These are phyloP conservation scores for Chenopodium suecicum DNA, from an alignment of 148 eudicot genomes.

Conservation along the genomic window DNA sequence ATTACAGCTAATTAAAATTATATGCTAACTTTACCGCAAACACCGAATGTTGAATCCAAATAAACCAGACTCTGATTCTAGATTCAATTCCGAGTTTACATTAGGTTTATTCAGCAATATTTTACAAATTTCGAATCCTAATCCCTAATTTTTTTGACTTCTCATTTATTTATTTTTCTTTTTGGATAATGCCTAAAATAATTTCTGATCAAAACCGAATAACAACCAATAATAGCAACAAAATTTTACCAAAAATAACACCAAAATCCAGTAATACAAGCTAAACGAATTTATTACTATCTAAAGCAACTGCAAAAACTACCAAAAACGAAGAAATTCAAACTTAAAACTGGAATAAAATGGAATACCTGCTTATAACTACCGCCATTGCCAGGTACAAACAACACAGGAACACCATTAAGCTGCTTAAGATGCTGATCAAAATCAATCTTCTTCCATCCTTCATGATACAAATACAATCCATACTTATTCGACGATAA, in stretches of 20 bases:
- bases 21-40: background rate
- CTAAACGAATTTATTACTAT: background rate
- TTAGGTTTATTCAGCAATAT: background rate
- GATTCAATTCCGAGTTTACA: background rate
- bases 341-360: background rate
- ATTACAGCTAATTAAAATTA: too few relatives aligned
- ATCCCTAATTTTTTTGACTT: background rate
- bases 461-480: constrained; percentile 88
- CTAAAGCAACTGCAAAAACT: background rate
- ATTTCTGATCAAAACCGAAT: background rate
- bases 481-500: constrained; percentile 68
- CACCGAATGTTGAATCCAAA: background rate
- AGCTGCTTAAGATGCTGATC: constrained; percentile 69
- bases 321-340: background rate
- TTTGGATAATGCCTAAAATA: background rate
- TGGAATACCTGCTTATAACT: constrained; percentile 82
- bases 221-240: background rate
- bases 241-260: background rate
- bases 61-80: background rate
- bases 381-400: constrained; percentile 94
- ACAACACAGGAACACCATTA: constrained; percentile 75
- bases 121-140: background rate
- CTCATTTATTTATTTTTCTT: background rate
- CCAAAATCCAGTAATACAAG: background rate
- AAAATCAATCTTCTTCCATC: constrained; percentile 89